phyloP scores from a whole-genome alignment of 192 early-diverging fungal genomes.

The Pecoramyces ruminantium region DNA sequence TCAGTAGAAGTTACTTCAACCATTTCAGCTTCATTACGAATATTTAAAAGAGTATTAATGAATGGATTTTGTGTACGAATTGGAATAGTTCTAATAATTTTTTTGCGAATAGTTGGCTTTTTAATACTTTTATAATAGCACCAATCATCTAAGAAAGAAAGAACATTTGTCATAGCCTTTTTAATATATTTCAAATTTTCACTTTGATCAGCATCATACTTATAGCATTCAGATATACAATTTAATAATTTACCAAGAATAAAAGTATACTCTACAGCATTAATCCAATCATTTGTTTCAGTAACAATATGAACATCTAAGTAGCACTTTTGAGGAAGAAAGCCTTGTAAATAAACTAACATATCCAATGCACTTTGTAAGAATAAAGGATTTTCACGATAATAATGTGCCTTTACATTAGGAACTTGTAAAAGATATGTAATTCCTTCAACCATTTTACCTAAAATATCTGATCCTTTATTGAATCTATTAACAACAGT shows the following conservation, averaged over 20 bases:
- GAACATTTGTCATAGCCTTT: background rate
- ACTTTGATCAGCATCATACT: background rate
- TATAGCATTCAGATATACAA: background rate
- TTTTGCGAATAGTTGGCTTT: background rate
- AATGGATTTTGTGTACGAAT: background rate
- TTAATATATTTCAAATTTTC: background rate
- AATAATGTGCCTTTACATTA: background rate
- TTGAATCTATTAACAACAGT: background rate
- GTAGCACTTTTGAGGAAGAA: background rate
- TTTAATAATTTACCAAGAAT: background rate
- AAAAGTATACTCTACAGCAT: background rate
- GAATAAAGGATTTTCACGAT: background rate
- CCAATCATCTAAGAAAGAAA: background rate
- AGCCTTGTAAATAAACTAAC: background rate
- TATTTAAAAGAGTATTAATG: background rate
- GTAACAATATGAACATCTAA: background rate
- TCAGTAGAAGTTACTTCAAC: background rate
- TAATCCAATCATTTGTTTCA: background rate
- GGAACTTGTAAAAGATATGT: background rate
- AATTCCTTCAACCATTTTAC: background rate
- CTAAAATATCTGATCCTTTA: background rate
- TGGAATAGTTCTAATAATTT: background rate
- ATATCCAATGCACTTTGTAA: background rate
- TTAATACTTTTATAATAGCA: background rate
- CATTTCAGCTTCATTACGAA: background rate